phyloP scores from a whole-genome alignment of 129 eudicot genomes.

The Saposhnikovia divaricata region DNA sequence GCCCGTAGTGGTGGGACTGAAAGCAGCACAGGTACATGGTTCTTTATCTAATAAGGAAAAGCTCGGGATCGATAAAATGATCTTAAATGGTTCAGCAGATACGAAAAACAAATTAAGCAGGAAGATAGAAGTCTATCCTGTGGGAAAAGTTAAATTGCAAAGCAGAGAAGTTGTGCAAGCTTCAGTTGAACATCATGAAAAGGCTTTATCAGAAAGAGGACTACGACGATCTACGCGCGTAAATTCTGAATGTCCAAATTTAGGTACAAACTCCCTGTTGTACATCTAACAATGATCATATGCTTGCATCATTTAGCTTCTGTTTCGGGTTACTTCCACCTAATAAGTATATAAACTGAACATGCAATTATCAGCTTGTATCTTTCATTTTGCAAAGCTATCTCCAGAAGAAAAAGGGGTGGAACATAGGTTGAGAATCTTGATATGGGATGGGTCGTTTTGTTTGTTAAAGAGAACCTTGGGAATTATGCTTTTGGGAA shows the following conservation, averaged over 20 bases:
- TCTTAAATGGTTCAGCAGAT: background rate
- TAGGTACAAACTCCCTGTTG: conserved; percentile 26
- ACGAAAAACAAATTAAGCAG: conserved; percentile 10
- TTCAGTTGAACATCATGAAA: conserved; percentile 16
- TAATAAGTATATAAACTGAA: background rate
- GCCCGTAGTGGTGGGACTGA: conserved; percentile 13
- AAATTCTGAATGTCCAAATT: conserved; percentile 17
- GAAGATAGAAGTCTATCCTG: background rate
- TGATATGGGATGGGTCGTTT: background rate
- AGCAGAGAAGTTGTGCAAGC: conserved; percentile 17
- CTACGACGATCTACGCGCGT: conserved; percentile 23
- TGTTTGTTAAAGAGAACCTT: background rate
- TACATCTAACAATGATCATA: background rate
- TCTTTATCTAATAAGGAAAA: conserved; percentile 16
- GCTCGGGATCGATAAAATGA: conserved; percentile 13
- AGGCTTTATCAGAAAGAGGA: conserved; percentile 26
- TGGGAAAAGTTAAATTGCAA: conserved; percentile 14
- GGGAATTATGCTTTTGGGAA: background rate
- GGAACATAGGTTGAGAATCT: background rate
- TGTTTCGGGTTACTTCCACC: background rate
- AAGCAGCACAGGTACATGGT: conserved; percentile 17
- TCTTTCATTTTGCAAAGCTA: background rate
- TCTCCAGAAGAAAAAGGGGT: background rate
- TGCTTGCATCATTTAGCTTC: background rate
- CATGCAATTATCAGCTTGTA: background rate